These are phyloP conservation scores for Glutinoglossum americanum DNA, from an alignment of 495 filamentous ascomycete species.

Conservation along the genomic window DNA sequence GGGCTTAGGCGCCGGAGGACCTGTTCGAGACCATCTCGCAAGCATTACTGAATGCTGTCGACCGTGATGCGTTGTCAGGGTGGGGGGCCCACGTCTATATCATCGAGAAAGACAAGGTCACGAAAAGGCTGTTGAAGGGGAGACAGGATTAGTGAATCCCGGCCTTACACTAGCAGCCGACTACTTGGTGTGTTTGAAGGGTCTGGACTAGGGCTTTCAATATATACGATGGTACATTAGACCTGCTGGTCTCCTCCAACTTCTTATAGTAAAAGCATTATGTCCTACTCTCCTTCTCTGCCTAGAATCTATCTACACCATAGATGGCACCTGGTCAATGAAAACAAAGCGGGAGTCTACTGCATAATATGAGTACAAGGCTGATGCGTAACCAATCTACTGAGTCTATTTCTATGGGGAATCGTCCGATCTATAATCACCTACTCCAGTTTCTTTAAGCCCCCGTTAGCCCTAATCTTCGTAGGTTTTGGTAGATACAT, in stretches of 20 bases:
- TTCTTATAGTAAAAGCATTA: not conserved
- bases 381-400: not conserved
- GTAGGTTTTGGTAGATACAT: conserved; percentile 3
- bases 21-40: conserved; percentile 98
- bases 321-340: no score
- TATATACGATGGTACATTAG: not conserved
- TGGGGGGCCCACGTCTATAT: conserved; percentile 99
- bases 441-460: not conserved
- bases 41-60: conserved; percentile 85
- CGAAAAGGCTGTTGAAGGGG: conserved; percentile 92
- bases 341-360: not conserved
- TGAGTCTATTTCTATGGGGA: not conserved
- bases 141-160: conserved; percentile 32
- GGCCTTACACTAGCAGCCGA: not conserved
- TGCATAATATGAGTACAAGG: not conserved
- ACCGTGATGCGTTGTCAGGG: conserved; percentile 85
- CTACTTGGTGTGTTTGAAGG: not conserved
- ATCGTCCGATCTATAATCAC: not conserved
- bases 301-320: not conserved
- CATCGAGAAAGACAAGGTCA: conserved; percentile 99
- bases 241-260: not conserved
- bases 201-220: not conserved
- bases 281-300: not conserved
- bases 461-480: not conserved
- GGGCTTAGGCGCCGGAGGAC: conserved; percentile 56